Conservation (phyloP, 306 rosid species). For the Lablab purpureus region DNA sequence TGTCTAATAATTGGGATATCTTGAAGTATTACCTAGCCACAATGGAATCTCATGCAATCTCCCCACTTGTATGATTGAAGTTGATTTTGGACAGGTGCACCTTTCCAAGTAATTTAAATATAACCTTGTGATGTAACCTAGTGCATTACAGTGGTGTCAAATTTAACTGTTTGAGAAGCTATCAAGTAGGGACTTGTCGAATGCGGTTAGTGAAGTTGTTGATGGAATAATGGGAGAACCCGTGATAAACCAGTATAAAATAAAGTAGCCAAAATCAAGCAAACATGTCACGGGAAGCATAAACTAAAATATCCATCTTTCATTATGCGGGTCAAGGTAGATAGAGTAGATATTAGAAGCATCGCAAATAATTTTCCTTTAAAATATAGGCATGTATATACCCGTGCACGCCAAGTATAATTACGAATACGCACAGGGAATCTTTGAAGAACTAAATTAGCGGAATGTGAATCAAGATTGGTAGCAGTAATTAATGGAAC, state of each 20-base stretch:
- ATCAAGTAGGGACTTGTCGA: constrained; percentile 30
- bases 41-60: constrained; percentile 1
- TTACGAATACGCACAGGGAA: constrained; percentile 37
- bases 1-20: background rate
- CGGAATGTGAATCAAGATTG: constrained; percentile 53
- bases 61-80: constrained; percentile 18
- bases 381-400: constrained; percentile 30
- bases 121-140: constrained; percentile 35
- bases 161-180: constrained; percentile 26
- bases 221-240: constrained; percentile 42
- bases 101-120: constrained; percentile 7
- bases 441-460: constrained; percentile 54
- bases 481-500: constrained; percentile 52
- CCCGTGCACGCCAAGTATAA: constrained; percentile 27
- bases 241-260: constrained; percentile 50
- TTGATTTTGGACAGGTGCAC: constrained; percentile 2
- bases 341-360: constrained; percentile 6
- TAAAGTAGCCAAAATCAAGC: constrained; percentile 43
- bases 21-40: background rate
- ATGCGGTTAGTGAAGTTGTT: constrained; percentile 32
- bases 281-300: constrained; percentile 60
- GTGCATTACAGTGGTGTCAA: constrained; percentile 12
- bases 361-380: constrained; percentile 37
- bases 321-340: constrained; percentile 21
- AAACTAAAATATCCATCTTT: constrained; percentile 38